phyloP scores from a whole-genome alignment of 352 stramenopile species.

The Phytophthora lateralis region DNA sequence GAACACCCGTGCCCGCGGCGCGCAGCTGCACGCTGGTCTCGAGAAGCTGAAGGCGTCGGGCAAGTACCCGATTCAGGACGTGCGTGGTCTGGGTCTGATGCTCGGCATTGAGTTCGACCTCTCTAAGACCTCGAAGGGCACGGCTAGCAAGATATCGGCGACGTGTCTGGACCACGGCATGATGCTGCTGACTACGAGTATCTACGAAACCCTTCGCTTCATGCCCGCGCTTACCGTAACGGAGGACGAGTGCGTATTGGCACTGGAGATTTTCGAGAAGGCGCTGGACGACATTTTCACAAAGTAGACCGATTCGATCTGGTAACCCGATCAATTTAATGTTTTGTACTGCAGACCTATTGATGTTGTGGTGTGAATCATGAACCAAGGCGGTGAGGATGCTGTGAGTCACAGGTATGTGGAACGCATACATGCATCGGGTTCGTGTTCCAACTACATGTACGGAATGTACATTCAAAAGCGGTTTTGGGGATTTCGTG shows the following conservation, averaged over 20 bases:
- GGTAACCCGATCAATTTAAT: conserved; percentile 24
- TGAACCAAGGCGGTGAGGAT: not conserved
- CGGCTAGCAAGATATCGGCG: conserved; percentile 73
- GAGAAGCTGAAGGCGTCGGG: conserved; percentile 73
- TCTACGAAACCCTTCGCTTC: conserved; percentile 93
- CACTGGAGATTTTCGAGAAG: conserved; percentile 66
- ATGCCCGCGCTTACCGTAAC: conserved; percentile 92
- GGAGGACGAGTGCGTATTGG: conserved; percentile 69
- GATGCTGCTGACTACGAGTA: conserved; percentile 91
- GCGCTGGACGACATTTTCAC: conserved; percentile 52
- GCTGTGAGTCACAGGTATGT: not conserved
- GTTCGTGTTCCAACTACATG: too few relatives aligned
- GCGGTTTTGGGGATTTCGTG: too few relatives aligned
- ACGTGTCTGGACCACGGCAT: conserved; percentile 89
- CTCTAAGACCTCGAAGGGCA: conserved; percentile 53
- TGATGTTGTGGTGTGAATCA: not conserved
- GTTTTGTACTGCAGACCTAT: conserved; percentile 1
- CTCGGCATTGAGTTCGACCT: conserved; percentile 91
- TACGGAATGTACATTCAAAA: too few relatives aligned
- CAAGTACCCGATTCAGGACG: conserved; percentile 82
- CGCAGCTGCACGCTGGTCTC: conserved; percentile 79
- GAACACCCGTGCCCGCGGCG: conserved; percentile 77
- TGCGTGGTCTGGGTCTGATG: conserved; percentile 94
- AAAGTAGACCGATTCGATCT: conserved; percentile 29
- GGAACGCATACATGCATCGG: too few relatives aligned